Evolutionary conservation across 306 rosid genomes (phyloP).

Genomic region (Nissolia schottii): DNA sequence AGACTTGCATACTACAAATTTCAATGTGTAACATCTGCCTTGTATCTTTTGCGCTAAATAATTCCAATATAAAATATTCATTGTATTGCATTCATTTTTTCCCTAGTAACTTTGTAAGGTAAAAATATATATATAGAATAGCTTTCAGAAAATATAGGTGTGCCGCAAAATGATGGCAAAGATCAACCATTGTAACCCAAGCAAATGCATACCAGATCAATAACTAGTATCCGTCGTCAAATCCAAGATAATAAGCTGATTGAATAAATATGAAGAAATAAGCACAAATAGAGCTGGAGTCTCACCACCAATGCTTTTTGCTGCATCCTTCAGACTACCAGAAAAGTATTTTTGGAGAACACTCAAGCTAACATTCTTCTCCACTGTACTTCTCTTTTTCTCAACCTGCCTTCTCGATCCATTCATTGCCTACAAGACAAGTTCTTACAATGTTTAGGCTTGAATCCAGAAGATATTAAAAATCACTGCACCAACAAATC

Average conservation of each 20-base stretch:
- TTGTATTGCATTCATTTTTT: background rate
- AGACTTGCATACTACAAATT: background rate
- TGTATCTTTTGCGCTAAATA: background rate
- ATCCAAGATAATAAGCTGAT: slow-evolving; percentile 10
- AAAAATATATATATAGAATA: background rate
- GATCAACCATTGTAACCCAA: slow-evolving; percentile 3
- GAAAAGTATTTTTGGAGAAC: slow-evolving; percentile 93
- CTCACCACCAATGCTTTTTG: slow-evolving; percentile 93
- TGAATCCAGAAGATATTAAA: slow-evolving; percentile 19
- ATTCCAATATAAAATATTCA: background rate
- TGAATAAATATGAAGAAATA: slow-evolving; percentile 1
- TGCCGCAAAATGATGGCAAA: slow-evolving; percentile 6
- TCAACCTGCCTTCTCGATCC: slow-evolving; percentile 66
- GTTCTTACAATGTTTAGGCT: background rate
- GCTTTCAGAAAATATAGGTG: background rate
- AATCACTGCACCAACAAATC: background rate
- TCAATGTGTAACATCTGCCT: background rate
- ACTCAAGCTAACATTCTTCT: slow-evolving; percentile 85
- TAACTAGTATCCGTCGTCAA: slow-evolving; percentile 3
- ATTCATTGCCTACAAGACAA: slow-evolving; percentile 41
- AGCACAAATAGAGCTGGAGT: background rate
- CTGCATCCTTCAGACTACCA: slow-evolving; percentile 97
- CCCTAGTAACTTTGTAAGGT: background rate
- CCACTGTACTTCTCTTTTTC: slow-evolving; percentile 67
- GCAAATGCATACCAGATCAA: background rate